These are phyloP conservation scores for Arabis hirsuta DNA, from an alignment of 345 rosid genomes.

Conservation along the genomic window DNA sequence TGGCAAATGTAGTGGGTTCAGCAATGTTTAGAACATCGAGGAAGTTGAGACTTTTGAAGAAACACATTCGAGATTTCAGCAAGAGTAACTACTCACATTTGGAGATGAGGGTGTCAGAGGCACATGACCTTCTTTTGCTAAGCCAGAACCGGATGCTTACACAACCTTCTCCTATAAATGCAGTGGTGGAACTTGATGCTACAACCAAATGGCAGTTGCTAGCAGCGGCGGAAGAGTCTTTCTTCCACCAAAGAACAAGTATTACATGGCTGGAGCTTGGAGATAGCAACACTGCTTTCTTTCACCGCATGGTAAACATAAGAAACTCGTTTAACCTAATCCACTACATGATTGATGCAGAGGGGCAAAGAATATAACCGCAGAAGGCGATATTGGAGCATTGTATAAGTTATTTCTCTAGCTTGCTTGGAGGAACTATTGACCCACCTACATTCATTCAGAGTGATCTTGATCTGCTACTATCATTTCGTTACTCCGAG, in stretches of 20 bases:
- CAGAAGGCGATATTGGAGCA: not conserved
- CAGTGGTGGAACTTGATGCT: too few species aligned
- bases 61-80: too few species aligned
- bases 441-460: not conserved
- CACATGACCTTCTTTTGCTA: not conserved
- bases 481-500: too few species aligned
- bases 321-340: rapidly evolving
- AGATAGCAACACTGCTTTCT: not conserved
- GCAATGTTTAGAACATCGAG: too few species aligned
- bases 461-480: not conserved
- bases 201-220: too few species aligned
- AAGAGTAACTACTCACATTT: too few species aligned
- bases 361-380: rapidly evolving
- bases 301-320: not conserved
- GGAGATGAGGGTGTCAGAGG: too few species aligned
- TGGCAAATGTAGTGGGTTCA: too few species aligned
- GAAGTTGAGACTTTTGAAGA: too few species aligned
- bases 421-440: rapidly evolving
- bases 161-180: too few species aligned
- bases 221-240: not conserved
- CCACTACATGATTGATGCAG: not conserved
- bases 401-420: not conserved
- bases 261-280: not conserved
- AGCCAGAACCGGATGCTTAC: too few species aligned
- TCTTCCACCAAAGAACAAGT: not conserved